These are phyloP conservation scores for Trametes gibbosa DNA, from an alignment of 768 basidiomycete species.

Conservation along the genomic window DNA sequence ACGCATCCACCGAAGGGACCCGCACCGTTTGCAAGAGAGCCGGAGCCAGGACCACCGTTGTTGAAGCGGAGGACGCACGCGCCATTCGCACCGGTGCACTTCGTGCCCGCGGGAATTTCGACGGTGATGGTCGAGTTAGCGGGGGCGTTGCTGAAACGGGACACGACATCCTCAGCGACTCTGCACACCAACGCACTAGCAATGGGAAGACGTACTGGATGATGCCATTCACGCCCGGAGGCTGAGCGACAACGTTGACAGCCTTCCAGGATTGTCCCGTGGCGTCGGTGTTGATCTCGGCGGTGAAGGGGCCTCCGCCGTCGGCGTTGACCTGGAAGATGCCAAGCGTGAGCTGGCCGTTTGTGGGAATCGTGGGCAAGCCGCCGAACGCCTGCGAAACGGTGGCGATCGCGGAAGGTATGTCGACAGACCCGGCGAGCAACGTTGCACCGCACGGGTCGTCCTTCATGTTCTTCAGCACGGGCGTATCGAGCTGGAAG, in stretches of 20 bases:
- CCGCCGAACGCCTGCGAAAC: conserved; percentile 20
- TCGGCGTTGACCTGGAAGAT: conserved; percentile 33
- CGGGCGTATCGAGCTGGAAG: conserved; percentile 29
- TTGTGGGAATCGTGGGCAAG: conserved; percentile 25
- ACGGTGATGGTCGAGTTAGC: conserved; percentile 20
- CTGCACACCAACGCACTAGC: not conserved
- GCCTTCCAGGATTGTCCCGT: conserved; percentile 26
- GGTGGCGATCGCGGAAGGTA: conserved; percentile 17
- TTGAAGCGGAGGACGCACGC: conserved; percentile 23
- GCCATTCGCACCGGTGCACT: conserved; percentile 19
- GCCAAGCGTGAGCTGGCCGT: conserved; percentile 25
- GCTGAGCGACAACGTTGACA: conserved; percentile 23
- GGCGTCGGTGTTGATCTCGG: conserved; percentile 29
- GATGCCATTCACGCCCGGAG: conserved; percentile 27
- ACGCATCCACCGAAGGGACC: conserved; percentile 35
- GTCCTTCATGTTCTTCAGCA: conserved; percentile 22
- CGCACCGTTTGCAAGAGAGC: conserved; percentile 27
- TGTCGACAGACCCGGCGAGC: conserved; percentile 25
- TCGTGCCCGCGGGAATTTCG: conserved; percentile 8
- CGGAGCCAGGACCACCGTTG: conserved; percentile 11
- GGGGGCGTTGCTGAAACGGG: conserved; percentile 19
- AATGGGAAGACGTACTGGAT: conserved; percentile 3
- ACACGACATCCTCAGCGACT: not conserved
- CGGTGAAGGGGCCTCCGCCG: conserved; percentile 31
- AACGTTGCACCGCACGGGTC: conserved; percentile 29